A percentile compares a stretch with the other conserved stretches of the same genome.
These are phyloP conservation scores for Nemania sp. DNA, from an alignment of 2,329 filamentous ascomycete species.

Conservation along the genomic window DNA sequence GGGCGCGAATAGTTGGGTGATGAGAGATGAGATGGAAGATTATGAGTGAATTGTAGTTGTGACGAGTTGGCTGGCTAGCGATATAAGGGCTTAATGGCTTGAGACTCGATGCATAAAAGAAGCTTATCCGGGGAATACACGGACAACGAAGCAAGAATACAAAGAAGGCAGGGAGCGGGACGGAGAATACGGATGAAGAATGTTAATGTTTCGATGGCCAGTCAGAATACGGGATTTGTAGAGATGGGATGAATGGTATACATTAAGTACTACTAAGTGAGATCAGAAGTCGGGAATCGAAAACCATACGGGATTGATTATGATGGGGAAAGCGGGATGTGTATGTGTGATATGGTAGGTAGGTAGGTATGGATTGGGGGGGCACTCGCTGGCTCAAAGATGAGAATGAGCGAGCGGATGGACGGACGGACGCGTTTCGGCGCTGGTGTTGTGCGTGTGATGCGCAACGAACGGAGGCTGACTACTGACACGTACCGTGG, in stretches of 20 bases:
- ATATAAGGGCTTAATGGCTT: background rate
- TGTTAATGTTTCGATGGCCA: background rate
- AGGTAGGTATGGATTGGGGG: conserved; percentile 10
- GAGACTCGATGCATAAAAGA: background rate
- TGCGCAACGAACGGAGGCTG: conserved; percentile 27
- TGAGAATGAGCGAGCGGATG: conserved; percentile 24
- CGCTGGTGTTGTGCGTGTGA: conserved; percentile 34
- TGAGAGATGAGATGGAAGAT: conserved; percentile 8
- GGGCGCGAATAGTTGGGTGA: background rate
- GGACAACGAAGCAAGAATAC: conserved; percentile 4
- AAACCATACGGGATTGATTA: conserved; percentile 1
- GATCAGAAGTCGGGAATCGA: conserved; percentile 10
- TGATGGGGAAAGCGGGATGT: conserved; percentile 15
- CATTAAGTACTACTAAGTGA: conserved; percentile 5
- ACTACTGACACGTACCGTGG: conserved; percentile 28
- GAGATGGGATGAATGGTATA: conserved; percentile 12
- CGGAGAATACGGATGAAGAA: conserved; percentile 23
- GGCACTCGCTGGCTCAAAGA: conserved; percentile 27
- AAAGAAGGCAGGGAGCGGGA: conserved; percentile 15
- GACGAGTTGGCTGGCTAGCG: conserved; percentile 7
- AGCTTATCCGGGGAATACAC: background rate
- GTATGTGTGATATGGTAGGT: conserved; percentile 10
- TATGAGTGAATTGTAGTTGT: conserved; percentile 4
- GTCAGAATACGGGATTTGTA: conserved; percentile 2
- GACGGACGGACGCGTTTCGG: conserved; percentile 38